Base-by-base conservation (phyloP, 2,329 filamentous ascomycete species). In the Aaosphaeria pasadenensis region DNA sequence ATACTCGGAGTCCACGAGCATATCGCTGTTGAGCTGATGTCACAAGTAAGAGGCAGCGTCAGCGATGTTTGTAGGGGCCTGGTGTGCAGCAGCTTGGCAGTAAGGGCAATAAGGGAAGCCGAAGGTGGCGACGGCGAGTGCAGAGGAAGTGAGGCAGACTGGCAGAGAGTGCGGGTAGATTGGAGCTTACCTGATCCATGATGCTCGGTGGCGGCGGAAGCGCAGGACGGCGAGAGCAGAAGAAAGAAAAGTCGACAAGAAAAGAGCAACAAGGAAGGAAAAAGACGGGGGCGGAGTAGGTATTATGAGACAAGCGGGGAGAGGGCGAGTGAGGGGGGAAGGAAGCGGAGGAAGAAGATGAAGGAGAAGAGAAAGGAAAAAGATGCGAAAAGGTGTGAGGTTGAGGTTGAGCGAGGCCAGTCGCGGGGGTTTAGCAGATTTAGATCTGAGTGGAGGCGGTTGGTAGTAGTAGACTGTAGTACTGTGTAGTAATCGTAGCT, bases 1-100 rank as follows among this genome's bases (percentile, higher is more conserved):
- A 65, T 78, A 81, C 63, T 82, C 82, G 54, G 79, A 73, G 60
- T 85, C 81, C 59, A 85, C 76, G 67, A 84, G 74, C 79, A 84
- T 84, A 60, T 84, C 82, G 71, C 76, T 81, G 58, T 79, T 79
- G 62, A 82, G 73, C 81, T 84, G 66, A 48, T 59, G 44, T 43
- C 46, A 28, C 11, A 17, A 36, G n/a, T 24, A 32, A 9, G 11
- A 29, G 52, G 54, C 42, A 53, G 50, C 38, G 41, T 30, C 30
- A 44, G n/a, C 17, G 17, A 24, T 24, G 17, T 24, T 24, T 24
- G 17, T 24, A 24, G 51, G 46, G 40, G n/a, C n/a, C 39, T 43
- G 39, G 45, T 43, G 36, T n/a, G 46, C 28, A 46, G 39, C 39
- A 48, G 38, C 33, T 42, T 42, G 24, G 6, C 7, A 17, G 11